Evolutionary conservation across 225 moss, liverwort and hornwort species (phyloP).

Genomic region (Bryum argenteum): DNA sequence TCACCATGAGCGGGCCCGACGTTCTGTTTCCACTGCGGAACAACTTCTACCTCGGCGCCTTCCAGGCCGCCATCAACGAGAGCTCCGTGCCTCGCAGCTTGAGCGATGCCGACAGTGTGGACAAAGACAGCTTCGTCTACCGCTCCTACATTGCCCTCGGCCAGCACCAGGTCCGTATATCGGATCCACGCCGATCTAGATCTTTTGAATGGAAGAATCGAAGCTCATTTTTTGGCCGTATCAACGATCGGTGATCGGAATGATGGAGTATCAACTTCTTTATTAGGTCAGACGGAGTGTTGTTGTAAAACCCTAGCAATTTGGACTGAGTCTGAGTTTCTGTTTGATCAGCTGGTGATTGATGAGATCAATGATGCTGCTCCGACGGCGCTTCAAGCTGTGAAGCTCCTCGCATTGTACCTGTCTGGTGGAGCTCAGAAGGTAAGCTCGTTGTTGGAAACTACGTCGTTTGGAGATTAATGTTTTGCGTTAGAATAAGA

Average conservation of each 20-base stretch:
- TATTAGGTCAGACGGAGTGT: not conserved
- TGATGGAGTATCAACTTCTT: not conserved
- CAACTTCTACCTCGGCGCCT: conserved; percentile 96
- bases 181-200: conserved; percentile 9
- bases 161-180: conserved; percentile 57
- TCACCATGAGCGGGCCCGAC: conserved; percentile 97
- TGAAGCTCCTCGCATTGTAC: conserved; percentile 78
- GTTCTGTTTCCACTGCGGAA: conserved; percentile 78
- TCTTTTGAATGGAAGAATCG: not conserved
- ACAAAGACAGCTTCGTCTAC: conserved; percentile 82
- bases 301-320: not conserved
- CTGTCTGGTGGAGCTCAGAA: conserved; percentile 70
- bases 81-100: conserved; percentile 66
- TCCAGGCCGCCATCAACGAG: conserved; percentile 90
- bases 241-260: too few relatives aligned
- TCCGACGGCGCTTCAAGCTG: conserved; percentile 73
- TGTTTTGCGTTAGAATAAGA: not conserved
- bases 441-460: conserved; percentile 36
- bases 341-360: conserved; percentile 66
- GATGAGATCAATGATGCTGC: conserved; percentile 77
- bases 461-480: not conserved
- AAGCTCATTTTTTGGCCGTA: not conserved
- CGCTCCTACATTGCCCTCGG: conserved; percentile 94
- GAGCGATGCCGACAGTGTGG: conserved; percentile 61
- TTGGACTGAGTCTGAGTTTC: not conserved